These are phyloP conservation scores for Talaromyces sp. DNA, from an alignment of 2,329 filamentous ascomycete genomes.

Conservation along the genomic window DNA sequence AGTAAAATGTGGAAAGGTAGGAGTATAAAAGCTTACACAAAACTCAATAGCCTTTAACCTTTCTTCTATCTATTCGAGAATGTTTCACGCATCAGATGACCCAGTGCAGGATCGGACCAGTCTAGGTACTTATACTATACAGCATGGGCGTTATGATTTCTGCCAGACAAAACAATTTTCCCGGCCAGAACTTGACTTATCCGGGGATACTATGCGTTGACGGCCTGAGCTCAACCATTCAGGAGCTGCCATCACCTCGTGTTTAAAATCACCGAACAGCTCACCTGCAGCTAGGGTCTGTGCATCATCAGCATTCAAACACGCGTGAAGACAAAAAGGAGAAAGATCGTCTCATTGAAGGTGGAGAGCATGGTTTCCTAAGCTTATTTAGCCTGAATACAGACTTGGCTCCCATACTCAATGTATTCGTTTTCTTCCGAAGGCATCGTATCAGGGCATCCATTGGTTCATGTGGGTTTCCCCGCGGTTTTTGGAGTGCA, in stretches of 20 bases:
- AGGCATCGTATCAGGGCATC: not conserved
- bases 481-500: not conserved
- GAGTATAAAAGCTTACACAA: conserved; percentile 7
- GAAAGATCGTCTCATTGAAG: not conserved
- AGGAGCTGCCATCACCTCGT: not conserved
- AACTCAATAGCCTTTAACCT: not conserved
- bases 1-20: not conserved
- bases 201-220: not conserved
- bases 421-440: not conserved
- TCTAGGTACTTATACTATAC: conserved; percentile 8
- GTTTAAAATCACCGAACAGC: not conserved
- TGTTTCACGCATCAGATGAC: conserved; percentile 1
- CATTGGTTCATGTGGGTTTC: not conserved
- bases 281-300: not conserved
- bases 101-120: not conserved
- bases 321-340: not conserved
- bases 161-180: not conserved
- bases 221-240: not conserved
- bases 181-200: conserved; percentile 1
- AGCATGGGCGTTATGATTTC: not conserved
- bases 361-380: not conserved
- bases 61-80: not conserved
- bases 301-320: not conserved
- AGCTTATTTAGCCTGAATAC: conserved; percentile 11
- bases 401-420: not conserved